Evolutionary conservation across 2,329 filamentous ascomycete genomes (phyloP).

Genomic region (Fusarium sarcochroum): DNA sequence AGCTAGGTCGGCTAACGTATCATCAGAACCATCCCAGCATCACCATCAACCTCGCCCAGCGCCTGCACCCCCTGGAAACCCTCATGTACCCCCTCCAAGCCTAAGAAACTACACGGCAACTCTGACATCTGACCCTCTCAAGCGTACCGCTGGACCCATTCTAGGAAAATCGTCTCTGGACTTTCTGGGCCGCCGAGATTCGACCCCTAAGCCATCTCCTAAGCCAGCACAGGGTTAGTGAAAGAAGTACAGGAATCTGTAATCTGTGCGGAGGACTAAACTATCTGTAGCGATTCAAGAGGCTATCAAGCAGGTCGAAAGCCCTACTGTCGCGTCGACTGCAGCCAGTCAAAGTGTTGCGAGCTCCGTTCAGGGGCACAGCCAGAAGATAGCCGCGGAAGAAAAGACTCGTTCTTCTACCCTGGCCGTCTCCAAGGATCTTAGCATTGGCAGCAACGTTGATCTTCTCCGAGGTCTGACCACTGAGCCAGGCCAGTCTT

Average conservation of each 20-base stretch:
- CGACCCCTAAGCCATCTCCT: neutral
- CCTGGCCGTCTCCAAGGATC: neutral
- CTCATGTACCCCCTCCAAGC: conserved; percentile 36
- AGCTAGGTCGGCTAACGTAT: conserved; percentile 2
- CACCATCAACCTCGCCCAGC: conserved; percentile 9
- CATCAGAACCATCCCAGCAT: conserved; percentile 15
- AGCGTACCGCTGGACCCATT: conserved; percentile 27
- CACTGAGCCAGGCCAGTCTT: neutral
- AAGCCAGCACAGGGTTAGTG: conserved; percentile 21
- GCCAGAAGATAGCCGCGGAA: neutral
- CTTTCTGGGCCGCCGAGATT: conserved; percentile 42
- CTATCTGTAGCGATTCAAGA: neutral
- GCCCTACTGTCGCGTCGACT: neutral
- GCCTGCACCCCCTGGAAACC: neutral
- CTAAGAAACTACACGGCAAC: conserved; percentile 35
- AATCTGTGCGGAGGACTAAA: conserved; percentile 10
- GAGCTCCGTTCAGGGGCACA: neutral
- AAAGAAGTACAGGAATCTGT: neutral
- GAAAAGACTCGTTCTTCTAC: neutral
- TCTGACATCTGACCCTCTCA: conserved; percentile 18
- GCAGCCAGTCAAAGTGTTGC: neutral
- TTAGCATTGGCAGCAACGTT: neutral
- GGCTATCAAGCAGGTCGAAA: neutral
- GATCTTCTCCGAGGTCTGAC: neutral
- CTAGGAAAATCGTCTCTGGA: conserved; percentile 42